Percentiles rank a stretch among this genome's conserved stretches.
Conservation (phyloP, 352 stramenopile species). For the Sclerospora graminicola region DNA sequence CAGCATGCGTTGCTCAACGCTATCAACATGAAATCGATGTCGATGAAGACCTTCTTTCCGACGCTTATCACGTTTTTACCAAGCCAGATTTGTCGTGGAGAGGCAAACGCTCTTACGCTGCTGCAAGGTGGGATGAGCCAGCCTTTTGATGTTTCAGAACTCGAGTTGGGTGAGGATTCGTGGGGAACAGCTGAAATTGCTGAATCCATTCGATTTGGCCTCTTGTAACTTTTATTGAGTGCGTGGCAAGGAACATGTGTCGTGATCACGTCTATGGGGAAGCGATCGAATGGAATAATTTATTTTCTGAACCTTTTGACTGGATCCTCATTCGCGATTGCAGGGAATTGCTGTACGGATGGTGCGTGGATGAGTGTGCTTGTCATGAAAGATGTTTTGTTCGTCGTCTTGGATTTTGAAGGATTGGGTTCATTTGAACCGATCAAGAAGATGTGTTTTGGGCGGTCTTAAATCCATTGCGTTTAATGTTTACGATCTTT, state of each 20-base stretch:
- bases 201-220: slow-evolving; percentile 30
- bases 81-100: slow-evolving; percentile 57
- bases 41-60: slow-evolving; percentile 22
- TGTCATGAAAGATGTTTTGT: slow-evolving; percentile 30
- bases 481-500: slow-evolving; percentile 59
- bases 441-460: no score
- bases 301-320: slow-evolving; percentile 75
- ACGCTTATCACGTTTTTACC: slow-evolving; percentile 55
- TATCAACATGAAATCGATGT: slow-evolving; percentile 2
- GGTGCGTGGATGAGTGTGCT: slow-evolving; percentile 53
- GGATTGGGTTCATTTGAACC: slow-evolving; percentile 38
- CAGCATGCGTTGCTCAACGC: background rate
- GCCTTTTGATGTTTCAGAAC: slow-evolving; percentile 5
- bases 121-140: slow-evolving; percentile 34
- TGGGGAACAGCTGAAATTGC: no score
- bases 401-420: slow-evolving; percentile 49
- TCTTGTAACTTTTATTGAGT: slow-evolving; percentile 29
- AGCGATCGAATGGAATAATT: slow-evolving; percentile 69
- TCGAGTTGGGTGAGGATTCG: slow-evolving; percentile 12
- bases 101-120: slow-evolving; percentile 44
- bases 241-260: slow-evolving; percentile 33
- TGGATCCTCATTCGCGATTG: slow-evolving; percentile 63
- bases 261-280: slow-evolving; percentile 55
- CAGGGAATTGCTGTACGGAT: slow-evolving; percentile 48
- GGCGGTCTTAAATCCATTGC: slow-evolving; percentile 47